phyloP scores from a whole-genome alignment of 148 eudicot species.

The Nepenthes mirabilis region DNA sequence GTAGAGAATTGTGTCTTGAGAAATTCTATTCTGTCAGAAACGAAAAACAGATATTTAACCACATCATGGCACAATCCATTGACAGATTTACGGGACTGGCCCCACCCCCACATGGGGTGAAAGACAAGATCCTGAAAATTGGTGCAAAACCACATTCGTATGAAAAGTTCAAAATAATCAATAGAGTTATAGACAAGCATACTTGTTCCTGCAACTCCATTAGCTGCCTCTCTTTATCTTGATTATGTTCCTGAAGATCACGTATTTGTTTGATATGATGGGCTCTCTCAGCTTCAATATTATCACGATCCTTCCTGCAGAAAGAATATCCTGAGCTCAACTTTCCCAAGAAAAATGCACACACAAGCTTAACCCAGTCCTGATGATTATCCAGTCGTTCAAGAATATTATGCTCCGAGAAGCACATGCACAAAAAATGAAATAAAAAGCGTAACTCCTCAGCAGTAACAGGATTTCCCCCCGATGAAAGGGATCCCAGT shows the following conservation, averaged over 20 bases:
- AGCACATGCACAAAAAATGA: no score
- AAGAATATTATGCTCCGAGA: no score
- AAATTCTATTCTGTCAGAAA: conserved; percentile 62
- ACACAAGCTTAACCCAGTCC: background rate
- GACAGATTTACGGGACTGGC: background rate
- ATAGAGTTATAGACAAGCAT: conserved; percentile 4
- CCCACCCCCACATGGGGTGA: no score
- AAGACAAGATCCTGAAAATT: background rate
- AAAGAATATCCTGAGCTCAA: background rate
- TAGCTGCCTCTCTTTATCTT: conserved; percentile 77
- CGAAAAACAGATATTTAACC: conserved; percentile 1
- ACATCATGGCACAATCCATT: background rate
- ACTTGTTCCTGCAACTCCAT: conserved; percentile 98
- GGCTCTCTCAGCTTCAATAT: conserved; percentile 76
- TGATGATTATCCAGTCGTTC: background rate
- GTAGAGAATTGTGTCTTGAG: conserved; percentile 59
- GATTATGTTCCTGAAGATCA: conserved; percentile 87
- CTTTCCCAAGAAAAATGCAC: conserved; percentile 3
- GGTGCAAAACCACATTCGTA: background rate
- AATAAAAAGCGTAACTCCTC: no score
- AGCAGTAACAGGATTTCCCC: background rate
- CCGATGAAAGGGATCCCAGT: background rate
- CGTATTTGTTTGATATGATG: conserved; percentile 83
- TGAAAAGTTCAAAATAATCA: background rate
- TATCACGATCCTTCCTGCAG: conserved; percentile 84